These are phyloP conservation scores for Primulina eburnea DNA, from an alignment of 257 asterid genomes.

Conservation along the genomic window DNA sequence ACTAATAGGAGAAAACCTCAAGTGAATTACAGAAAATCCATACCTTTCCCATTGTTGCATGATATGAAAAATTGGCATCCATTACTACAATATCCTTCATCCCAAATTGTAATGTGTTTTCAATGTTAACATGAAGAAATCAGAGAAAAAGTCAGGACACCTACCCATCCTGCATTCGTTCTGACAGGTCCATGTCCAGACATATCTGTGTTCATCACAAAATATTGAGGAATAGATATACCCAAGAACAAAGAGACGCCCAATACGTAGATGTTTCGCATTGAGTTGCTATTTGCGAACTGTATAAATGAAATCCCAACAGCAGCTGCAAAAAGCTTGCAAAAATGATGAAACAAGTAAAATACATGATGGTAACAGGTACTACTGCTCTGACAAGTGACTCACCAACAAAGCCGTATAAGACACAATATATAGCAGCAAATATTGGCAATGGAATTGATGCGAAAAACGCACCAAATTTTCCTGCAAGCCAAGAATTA, in stretches of 20 bases:
- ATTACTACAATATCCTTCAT: not conserved
- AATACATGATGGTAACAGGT: not conserved
- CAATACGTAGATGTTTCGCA: constrained; percentile 80
- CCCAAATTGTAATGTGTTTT: not conserved
- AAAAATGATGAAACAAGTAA: not conserved
- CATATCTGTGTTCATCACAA: constrained; percentile 60
- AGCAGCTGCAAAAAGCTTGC: constrained; percentile 63
- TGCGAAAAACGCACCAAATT: constrained; percentile 95
- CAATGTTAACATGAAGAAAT: not conserved
- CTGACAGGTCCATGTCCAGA: constrained; percentile 87
- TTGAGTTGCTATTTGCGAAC: constrained; percentile 82
- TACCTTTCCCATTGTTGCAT: not conserved
- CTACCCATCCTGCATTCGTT: constrained; percentile 95
- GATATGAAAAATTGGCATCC: not conserved
- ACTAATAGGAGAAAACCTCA: not conserved
- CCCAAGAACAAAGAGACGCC: constrained; percentile 83
- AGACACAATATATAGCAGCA: constrained; percentile 86
- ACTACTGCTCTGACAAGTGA: not conserved
- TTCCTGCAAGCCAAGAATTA: constrained; percentile 52
- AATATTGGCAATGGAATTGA: constrained; percentile 89
- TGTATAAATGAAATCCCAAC: constrained; percentile 79
- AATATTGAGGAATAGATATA: constrained; percentile 82
- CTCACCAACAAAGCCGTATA: constrained; percentile 94
- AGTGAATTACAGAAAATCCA: not conserved
- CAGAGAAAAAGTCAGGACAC: not conserved